phyloP scores from a whole-genome alignment of 2,329 filamentous ascomycete genomes.

The Emergomyces orientalis region DNA sequence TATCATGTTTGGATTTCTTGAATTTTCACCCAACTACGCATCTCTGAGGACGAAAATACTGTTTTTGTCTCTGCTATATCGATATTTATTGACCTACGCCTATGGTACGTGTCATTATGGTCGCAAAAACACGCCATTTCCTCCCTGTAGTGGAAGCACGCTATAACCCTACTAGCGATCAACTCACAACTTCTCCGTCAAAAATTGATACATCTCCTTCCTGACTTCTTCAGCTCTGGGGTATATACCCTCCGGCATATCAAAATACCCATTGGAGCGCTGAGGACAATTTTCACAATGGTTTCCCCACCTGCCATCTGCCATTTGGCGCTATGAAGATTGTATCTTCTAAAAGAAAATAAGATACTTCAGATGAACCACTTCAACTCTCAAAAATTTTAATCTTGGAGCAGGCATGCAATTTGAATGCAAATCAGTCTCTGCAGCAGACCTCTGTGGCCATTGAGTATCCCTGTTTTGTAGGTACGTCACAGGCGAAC shows the following conservation, averaged over 20 bases:
- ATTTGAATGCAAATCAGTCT: not conserved
- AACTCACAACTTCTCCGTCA: slow-evolving; percentile 2
- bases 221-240: not conserved
- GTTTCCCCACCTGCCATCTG: slow-evolving; percentile 42
- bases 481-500: not conserved
- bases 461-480: not conserved
- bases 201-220: slow-evolving; percentile 1
- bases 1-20: not conserved
- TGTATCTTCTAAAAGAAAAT: too few relatives aligned
- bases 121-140: not conserved
- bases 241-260: slow-evolving; percentile 19
- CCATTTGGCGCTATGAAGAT: slow-evolving; percentile 48
- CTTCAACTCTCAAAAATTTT: too few relatives aligned
- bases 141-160: not conserved
- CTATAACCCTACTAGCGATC: not conserved
- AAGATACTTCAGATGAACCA: too few relatives aligned
- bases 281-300: slow-evolving; percentile 46
- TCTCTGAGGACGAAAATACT: not conserved
- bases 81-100: too few relatives aligned
- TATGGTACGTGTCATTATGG: not conserved
- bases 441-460: not conserved
- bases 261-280: slow-evolving; percentile 45
- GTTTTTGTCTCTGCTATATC: too few relatives aligned
- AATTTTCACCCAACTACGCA: not conserved
- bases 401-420: too few relatives aligned